Base-by-base conservation (phyloP, 192 early-diverging fungal genomes). In the Radiomyces spectabilis region DNA sequence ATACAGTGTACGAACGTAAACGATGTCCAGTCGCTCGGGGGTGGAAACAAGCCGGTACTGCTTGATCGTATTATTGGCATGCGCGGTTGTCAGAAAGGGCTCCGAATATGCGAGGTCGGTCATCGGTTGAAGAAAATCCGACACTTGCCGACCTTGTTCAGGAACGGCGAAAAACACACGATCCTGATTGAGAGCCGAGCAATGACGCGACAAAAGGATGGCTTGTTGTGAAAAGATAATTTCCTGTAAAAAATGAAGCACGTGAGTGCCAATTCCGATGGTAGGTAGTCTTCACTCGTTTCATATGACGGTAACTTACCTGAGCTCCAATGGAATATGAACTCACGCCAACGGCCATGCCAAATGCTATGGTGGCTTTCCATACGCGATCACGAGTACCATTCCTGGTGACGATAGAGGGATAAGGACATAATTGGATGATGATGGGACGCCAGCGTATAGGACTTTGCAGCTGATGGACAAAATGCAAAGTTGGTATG, bases 1-100 rank as follows among this genome's bases (percentile, higher is more conserved):
- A 38, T 71, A 76, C 4, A 79, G 44, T 29, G 69, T 75, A 7
- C 65, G 60, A 6, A 55, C 21, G 52, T 74, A 77, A 15, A 18
- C 41, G 16, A 69, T 42, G 32, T 65, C 48, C 13, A 71, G 42
- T 6, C 4, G 21, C 1, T 18, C 38, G 24, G 41, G 35, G 8
- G 24, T 25, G 27, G 43, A 44, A 4, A 57, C 16, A n/a, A 73
- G 51, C n/a, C 53, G 21, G 43, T 72, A 79, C 9, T 72, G 60
- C 33, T 71, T 68, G 19, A 79, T 66, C 18, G 62, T 76, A 33
- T 79, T 79, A 26, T 79, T 70, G 5, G 53, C 33, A 31, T 74
- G 72, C 18, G 72, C 69, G 13, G 77, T 74, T 6, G 72, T 56
- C 18, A 79, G 56, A 34, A 65, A 72, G 15, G 75, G 68, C 10